Base-by-base conservation (phyloP, 345 rosid species). In the Iberis pinnata region DNA sequence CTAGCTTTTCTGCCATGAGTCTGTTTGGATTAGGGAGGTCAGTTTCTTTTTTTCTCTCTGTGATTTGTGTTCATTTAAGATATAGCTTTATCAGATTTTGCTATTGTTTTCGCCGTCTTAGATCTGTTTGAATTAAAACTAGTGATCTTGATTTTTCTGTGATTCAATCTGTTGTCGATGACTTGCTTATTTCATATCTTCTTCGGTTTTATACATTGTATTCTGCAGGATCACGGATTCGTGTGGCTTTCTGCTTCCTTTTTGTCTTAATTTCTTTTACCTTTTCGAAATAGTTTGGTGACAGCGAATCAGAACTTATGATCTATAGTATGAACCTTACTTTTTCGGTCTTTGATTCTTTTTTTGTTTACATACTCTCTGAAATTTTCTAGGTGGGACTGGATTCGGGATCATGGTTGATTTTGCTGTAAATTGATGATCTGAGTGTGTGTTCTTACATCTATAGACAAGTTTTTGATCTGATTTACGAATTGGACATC, bases 11-110 rank as follows among this genome's bases (percentile, higher is more conserved):
- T 50, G 46, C 61, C 44, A 44, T 60, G 56, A 64, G 58, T 69
- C 49, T 61, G 6, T 69, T 57, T 42, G 70, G 70, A 25, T 13
- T 66, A 0, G 70, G 70, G 2, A 66, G 70, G 70, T 66, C 27
- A 58, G 4, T 26, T 18, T 20, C 17, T 43, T 14, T 12, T 43
- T 36, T 35, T 25, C 50, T 2, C n/a, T 43, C 12, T 26, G 31
- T 36, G 14, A 57, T 8, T 27, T n/a, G 3, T 41, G 22, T 9
- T 56, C 49, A 12, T 40, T 52, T 40, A 17, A 6, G 25, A 39
- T 19, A 19, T 19, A 3, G 3, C 25, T 6, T n/a, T 20, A 0
- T 13, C 37, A 17, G 45, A 4, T 24, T 26, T 14, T 7, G 17
- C 5, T 38, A 56, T 58, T 43, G 50, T 56, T 49, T 50, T 22